Evolutionary conservation across 352 stramenopile genomes (phyloP), one percentile per base, ranked within the genome.

Genomic region (Pythium scleroteichum): DNA sequence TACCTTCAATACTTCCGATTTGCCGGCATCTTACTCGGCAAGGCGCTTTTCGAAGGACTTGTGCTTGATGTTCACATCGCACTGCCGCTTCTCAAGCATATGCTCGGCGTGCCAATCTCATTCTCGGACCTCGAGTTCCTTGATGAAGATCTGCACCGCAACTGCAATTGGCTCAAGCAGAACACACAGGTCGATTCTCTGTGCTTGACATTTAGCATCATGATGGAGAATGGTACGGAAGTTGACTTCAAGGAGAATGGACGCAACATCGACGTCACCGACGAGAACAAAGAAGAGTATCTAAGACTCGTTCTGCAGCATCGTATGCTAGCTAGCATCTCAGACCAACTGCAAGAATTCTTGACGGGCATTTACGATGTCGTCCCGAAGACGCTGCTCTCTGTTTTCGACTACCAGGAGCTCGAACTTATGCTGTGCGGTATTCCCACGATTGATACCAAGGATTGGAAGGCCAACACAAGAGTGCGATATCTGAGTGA

Each of bases 51-150:
- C 9, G 97, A 99, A 68, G 96, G 96, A 0, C 94, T 98, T 54
- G 77, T 99, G 40, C 83, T 99, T 27, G 96, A 99, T 76, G 92
- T 95, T 17, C 96, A 99, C 65, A 95, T 99, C 62, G 98, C 96
- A 10, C 59, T 94, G 17, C 85, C 85, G 20, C 70, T 94, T 19
- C 66, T 94, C 38, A 94, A 94, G 62, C 85, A 94, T 56, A 72
- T 92, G n/a, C 62, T 94, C 0, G 79, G 85, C 19, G 78, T 94
- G 4, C 85, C 85, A 4, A 94, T 94, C 58, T 92, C 85, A 26
- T 94, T 94, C 51, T 93, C 85, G 0, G 85, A 94, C 46, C 70
- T 93, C 27, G 85, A 93, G 52, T 94, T 86, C 63, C 63, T 94
- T 3, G 85, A 94, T 50, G 76, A 94, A 69, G 85, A 92, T 40